Evolutionary conservation across 179 eudicot species (phyloP), one percentile per base, ranked within the genome.

Genomic region (Nepenthes alata): DNA sequence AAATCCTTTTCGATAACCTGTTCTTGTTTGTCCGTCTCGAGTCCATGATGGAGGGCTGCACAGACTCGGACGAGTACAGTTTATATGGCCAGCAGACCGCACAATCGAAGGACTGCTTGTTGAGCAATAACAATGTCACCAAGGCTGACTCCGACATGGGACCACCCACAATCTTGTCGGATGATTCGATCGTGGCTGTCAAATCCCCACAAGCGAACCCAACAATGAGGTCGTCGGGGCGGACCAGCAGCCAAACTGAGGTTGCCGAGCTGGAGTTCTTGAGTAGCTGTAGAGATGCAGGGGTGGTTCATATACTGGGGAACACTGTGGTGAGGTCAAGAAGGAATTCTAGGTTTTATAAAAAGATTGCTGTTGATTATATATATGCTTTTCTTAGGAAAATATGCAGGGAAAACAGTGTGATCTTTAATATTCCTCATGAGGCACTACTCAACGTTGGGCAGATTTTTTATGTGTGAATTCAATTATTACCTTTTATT

Each of bases 371-470:
- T n/a, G 76, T 93, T 64, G 96, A 93, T 89, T 93, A 86, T 67
- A 69, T 93, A 3, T 93, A 89, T 79, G 96, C 95, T 6, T 93
- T 93, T 71, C 88, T 93, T 63, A 81, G 98, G 84, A 93, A 89
- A 73, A 83, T 93, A 16, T 93, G 98, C 82, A 93, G 98, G 80
- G 96, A 89, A 67, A 78, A 93, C 65, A 93, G 98, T 76, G 98
- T 85, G 4, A 83, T 93, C 69, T 89, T 89, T 72, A 85, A 89
- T 76, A 79, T 93, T 13, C 98, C 98, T 55, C 98, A 93, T 83
- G 95, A 93, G 62, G 89, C 93, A 72, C 76, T 93, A 15, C 77
- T 93, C 66, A 93, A 89, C 52, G 96, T 93, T 37, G 98, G 98
- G 1, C 98, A 93, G 74, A 68, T 93, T 55, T 89, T 84, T 75